phyloP scores from a whole-genome alignment of 371 early-diverging fungal genomes.

The Parasitella parasitica region DNA sequence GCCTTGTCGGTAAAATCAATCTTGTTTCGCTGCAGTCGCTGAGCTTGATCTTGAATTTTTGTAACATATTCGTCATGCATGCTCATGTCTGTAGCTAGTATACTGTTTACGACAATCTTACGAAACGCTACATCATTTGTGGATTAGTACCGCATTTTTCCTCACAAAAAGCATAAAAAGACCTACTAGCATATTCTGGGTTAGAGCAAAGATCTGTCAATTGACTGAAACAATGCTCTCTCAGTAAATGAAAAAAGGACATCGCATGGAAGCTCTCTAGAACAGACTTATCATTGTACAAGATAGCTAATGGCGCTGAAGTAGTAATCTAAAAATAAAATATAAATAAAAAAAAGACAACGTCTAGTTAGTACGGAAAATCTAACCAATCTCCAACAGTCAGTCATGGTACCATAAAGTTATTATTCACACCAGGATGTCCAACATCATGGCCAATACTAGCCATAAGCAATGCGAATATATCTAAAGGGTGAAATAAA shows the following conservation, averaged over 20 bases:
- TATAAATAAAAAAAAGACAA: background rate
- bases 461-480: conserved; percentile 73
- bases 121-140: conserved; percentile 52
- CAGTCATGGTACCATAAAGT: conserved; percentile 70
- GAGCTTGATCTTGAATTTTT: conserved; percentile 61
- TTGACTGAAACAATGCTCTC: conserved; percentile 56
- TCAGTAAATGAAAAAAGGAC: conserved; percentile 81
- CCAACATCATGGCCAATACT: conserved; percentile 85
- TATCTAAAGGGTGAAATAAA: conserved; percentile 65
- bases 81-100: conserved; percentile 85
- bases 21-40: conserved; percentile 33
- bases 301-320: conserved; percentile 77
- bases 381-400: too few relatives aligned
- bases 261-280: conserved; percentile 94
- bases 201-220: conserved; percentile 41
- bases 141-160: background rate
- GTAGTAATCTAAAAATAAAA: conserved; percentile 62
- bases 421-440: conserved; percentile 86
- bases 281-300: conserved; percentile 93
- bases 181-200: conserved; percentile 35
- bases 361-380: too few relatives aligned
- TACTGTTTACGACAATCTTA: conserved; percentile 68
- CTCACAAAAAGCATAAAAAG: background rate
- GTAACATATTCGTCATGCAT: conserved; percentile 79
- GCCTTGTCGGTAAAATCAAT: conserved; percentile 25